These are phyloP conservation scores for Hemisphaericaspora lyxosophila DNA, from an alignment of 1,139 yeast genomes.

Conservation along the genomic window DNA sequence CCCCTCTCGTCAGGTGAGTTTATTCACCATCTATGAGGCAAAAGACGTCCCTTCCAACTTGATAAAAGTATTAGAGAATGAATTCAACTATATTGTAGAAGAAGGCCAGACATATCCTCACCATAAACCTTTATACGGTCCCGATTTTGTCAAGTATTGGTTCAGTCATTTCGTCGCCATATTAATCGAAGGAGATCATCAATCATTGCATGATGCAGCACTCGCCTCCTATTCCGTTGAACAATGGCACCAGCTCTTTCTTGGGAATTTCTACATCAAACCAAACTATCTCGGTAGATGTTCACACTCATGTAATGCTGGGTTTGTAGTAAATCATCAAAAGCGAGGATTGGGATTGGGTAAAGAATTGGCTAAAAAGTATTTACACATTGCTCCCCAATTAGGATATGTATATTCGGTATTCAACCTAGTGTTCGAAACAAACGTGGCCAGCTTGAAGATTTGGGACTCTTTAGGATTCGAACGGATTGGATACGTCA, in stretches of 20 bases:
- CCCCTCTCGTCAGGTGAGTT: slow-evolving; percentile 28
- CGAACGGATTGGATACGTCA: slow-evolving; percentile 66
- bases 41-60: slow-evolving; percentile 36
- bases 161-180: slow-evolving; percentile 48
- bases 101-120: slow-evolving; percentile 55
- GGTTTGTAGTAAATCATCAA: slow-evolving; percentile 60
- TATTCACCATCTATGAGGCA: slow-evolving; percentile 32
- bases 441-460: slow-evolving; percentile 63
- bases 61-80: slow-evolving; percentile 31
- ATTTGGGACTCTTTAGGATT: slow-evolving; percentile 81
- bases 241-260: slow-evolving; percentile 42
- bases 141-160: slow-evolving; percentile 42
- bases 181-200: slow-evolving; percentile 39
- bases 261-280: slow-evolving; percentile 73
- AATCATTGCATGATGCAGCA: slow-evolving; percentile 13
- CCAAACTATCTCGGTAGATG: slow-evolving; percentile 80
- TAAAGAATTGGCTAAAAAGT: slow-evolving; percentile 56
- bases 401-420: slow-evolving; percentile 76
- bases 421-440: slow-evolving; percentile 77
- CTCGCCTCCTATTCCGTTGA: slow-evolving; percentile 15
- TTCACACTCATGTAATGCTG: slow-evolving; percentile 79
- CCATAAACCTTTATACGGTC: slow-evolving; percentile 22
- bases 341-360: slow-evolving; percentile 67
- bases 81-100: slow-evolving; percentile 47
- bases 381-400: slow-evolving; percentile 63